phyloP scores from a whole-genome alignment of 495 filamentous ascomycete genomes.

The Xylaria curta region DNA sequence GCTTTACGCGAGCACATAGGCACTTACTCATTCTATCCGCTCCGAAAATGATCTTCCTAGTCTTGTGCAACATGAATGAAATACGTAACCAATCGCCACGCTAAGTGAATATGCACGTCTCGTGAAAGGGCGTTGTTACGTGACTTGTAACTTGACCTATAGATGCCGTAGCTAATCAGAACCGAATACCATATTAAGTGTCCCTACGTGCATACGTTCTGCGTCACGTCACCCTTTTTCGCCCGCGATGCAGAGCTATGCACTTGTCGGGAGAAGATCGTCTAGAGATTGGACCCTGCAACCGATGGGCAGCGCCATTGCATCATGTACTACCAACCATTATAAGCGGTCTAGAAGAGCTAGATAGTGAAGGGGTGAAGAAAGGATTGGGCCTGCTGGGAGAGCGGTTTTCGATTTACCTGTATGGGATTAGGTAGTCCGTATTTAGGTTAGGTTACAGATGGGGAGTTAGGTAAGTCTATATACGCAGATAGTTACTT shows the following conservation, averaged over 20 bases:
- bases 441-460: neutral
- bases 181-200: neutral
- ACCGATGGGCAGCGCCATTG: neutral
- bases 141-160: neutral
- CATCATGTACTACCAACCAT: constrained; percentile 3
- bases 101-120: neutral
- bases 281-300: neutral
- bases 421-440: neutral
- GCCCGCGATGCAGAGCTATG: neutral
- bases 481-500: too few species aligned
- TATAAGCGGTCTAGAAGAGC: neutral
- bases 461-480: neutral
- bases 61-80: neutral
- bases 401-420: neutral
- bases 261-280: constrained; percentile 4
- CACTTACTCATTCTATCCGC: neutral
- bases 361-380: neutral
- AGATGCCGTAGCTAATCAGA: neutral
- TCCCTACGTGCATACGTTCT: neutral
- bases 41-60: neutral
- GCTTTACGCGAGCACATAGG: constrained; percentile 1
- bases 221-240: neutral
- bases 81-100: neutral
- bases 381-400: neutral
- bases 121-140: too few species aligned